Evolutionary conservation across 2,329 filamentous ascomycete genomes (phyloP).

Genomic region (Sarocladium strictum): DNA sequence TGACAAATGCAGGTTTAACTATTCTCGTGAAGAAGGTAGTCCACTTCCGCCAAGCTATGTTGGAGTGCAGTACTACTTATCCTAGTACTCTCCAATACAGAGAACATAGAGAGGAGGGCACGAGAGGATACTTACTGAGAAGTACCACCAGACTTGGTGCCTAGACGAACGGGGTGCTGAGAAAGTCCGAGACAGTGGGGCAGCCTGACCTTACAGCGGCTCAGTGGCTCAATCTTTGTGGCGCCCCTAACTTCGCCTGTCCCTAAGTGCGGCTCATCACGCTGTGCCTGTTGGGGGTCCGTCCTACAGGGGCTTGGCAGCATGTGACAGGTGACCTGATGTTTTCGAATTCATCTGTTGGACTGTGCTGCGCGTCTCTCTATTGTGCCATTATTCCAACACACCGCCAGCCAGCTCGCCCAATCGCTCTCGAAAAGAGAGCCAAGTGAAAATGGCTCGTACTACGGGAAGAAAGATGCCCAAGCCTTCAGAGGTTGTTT

Average conservation of each 20-base stretch:
- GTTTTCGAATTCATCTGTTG: neutral
- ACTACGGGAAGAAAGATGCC: slow-evolving; percentile 16
- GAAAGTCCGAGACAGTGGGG: neutral
- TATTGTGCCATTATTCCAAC: neutral
- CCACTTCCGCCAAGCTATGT: too few species aligned
- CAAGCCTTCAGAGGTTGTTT: slow-evolving; percentile 18
- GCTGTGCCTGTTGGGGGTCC: neutral
- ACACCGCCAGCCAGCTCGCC: neutral
- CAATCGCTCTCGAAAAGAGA: neutral
- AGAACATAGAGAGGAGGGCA: too few species aligned
- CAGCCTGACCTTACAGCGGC: neutral
- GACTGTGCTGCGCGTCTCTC: neutral
- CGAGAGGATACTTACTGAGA: too few species aligned
- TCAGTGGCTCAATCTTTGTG: too few species aligned
- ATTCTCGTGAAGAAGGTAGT: too few species aligned
- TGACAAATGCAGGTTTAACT: too few species aligned
- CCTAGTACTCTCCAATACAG: too few species aligned
- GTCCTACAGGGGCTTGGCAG: neutral
- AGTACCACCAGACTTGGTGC: too few species aligned
- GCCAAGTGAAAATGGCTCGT: slow-evolving; percentile 18
- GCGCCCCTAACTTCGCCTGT: too few species aligned
- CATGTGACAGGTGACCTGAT: neutral
- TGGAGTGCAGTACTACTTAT: too few species aligned
- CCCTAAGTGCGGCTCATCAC: neutral
- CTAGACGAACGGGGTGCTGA: neutral